Conservation (phyloP, 306 rosid species). For the Sicyos baderoa region DNA sequence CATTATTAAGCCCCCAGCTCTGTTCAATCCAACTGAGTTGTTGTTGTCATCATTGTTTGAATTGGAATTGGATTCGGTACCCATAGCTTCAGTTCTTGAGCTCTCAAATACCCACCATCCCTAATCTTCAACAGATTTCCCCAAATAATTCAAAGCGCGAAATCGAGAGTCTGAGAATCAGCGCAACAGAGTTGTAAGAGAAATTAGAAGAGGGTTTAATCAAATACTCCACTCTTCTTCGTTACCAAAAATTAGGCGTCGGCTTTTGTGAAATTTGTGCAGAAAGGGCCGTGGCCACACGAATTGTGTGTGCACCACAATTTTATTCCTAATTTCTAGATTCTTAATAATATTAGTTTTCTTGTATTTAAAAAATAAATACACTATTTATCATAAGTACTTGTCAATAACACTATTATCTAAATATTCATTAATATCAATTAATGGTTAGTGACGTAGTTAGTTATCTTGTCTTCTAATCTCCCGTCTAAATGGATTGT, state of each 20-base stretch:
- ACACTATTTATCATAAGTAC: too few relatives aligned
- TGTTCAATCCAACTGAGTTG: conserved; percentile 47
- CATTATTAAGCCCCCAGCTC: conserved; percentile 57
- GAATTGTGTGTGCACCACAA: neutral
- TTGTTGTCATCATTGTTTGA: conserved; percentile 1
- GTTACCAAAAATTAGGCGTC: neutral
- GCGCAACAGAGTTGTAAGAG: neutral
- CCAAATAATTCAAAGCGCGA: neutral
- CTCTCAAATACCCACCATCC: conserved; percentile 12
- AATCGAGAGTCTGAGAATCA: neutral
- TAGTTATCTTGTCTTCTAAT: too few relatives aligned
- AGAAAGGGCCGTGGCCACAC: conserved; percentile 11
- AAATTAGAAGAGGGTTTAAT: neutral
- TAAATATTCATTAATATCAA: too few relatives aligned
- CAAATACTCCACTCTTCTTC: neutral
- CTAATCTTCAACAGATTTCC: neutral
- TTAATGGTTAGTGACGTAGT: too few relatives aligned
- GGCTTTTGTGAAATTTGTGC: neutral
- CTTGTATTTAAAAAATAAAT: too few relatives aligned
- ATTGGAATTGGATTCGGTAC: conserved; percentile 26
- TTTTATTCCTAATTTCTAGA: neutral
- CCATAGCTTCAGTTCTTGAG: conserved; percentile 12
- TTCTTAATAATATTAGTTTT: too few relatives aligned
- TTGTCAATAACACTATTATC: too few relatives aligned
- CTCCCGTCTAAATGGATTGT: too few relatives aligned